Evolutionary conservation across 148 eudicot species (phyloP), one percentile per base, ranked within the genome.

Genomic region (Rhododendron henanense): DNA sequence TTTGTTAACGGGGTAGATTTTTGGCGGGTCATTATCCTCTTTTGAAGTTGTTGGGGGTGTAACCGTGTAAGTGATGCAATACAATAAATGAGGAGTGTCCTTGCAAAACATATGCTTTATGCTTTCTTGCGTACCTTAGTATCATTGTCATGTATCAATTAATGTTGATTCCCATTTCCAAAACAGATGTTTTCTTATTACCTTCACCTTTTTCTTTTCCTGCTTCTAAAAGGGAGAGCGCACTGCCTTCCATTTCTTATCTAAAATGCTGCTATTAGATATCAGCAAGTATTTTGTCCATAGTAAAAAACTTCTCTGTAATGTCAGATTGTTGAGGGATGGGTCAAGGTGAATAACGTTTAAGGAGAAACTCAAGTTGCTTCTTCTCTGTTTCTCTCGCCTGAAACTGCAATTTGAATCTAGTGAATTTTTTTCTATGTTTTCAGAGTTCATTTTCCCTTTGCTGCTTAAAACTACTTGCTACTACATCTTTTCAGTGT

Each of bases 401-500:
- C 44, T 76, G 79, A 33, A 76, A 19, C n/a, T 41, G n/a, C 45
- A 45, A 78, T 45, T 53, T 35, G 61, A 51, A 55, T 51, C n/a
- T 3, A 18, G 82, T 79, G 65, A 53, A 10, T 23, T 77, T n/a
- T 23, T 77, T 15, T n/a, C 10, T 69, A 39, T 39, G 33, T 16
- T 45, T 69, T 6, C 28, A 1, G 53, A 47, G 10, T 81, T 33
- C 25, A n/a, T 79, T 67, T 41, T 71, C 45, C 41, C 18, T 67
- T 69, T 76, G 83, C 11, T 86, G 85, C 84, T 23, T 41, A 50
- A 37, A 77, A 8, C 53, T 78, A 16, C 45, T 82, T 86, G 79
- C 69, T 89, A 48, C 47, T 28, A 79, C 86, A 85, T 74, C 83
- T 81, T 89, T 83, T 15, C 90, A 97, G 98, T 97, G 99, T 83